phyloP scores from a whole-genome alignment of 148 eudicot species.

The Heliamphora exappendiculata region DNA sequence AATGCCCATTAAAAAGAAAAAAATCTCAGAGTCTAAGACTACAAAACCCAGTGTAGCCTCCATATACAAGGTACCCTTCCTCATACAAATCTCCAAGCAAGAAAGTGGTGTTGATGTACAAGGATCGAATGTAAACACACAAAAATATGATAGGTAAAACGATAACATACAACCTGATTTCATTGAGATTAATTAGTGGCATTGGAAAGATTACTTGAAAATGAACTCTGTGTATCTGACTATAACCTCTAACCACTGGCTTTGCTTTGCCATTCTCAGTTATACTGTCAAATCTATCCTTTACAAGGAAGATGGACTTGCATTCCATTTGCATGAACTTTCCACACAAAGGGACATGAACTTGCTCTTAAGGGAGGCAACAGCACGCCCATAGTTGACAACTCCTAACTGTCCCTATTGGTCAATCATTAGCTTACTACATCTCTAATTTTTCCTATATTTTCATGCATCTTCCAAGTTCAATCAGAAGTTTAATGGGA shows the following conservation, averaged over 20 bases:
- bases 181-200: background rate
- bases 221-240: background rate
- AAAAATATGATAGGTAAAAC: background rate
- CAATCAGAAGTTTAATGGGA: too few relatives aligned
- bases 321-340: constrained; percentile 4
- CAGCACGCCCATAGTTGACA: background rate
- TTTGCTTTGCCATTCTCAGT: background rate
- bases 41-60: background rate
- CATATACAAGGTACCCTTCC: too few relatives aligned
- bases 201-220: background rate
- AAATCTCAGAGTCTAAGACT: background rate
- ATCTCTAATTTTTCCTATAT: background rate
- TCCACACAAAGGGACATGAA: background rate
- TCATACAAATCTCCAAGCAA: background rate
- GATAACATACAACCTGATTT: background rate
- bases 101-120: background rate
- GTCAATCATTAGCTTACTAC: background rate
- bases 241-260: background rate
- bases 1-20: background rate
- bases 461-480: background rate
- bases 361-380: background rate
- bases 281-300: background rate
- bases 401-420: background rate
- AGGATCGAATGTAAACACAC: background rate
- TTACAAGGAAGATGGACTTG: background rate